phyloP scores from a whole-genome alignment of 108 stramenopile species.

The Seminavis robusta region DNA sequence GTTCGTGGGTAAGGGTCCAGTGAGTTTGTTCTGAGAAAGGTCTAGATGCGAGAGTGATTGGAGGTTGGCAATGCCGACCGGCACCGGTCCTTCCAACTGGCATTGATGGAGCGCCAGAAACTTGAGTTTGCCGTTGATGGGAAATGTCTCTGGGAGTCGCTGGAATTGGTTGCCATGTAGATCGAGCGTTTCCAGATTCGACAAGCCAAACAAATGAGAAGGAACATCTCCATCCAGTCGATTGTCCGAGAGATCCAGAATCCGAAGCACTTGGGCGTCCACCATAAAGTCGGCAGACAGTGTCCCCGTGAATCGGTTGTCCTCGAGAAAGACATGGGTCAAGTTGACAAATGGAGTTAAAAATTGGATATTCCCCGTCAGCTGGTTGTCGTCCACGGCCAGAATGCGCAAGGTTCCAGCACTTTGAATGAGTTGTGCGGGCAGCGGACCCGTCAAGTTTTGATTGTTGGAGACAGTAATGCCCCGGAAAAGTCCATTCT shows the following conservation, averaged over 20 bases:
- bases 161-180: slow-evolving; percentile 29
- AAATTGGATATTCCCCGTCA: slow-evolving; percentile 18
- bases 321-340: slow-evolving; percentile 27
- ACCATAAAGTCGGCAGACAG: slow-evolving; percentile 11
- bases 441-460: slow-evolving; percentile 27
- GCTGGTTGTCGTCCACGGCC: slow-evolving; percentile 37
- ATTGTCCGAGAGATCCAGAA: slow-evolving; percentile 37
- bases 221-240: slow-evolving; percentile 27
- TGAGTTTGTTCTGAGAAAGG: slow-evolving; percentile 5
- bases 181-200: slow-evolving; percentile 28
- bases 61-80: slow-evolving; percentile 1
- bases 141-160: slow-evolving; percentile 1
- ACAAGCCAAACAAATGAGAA: slow-evolving; percentile 19
- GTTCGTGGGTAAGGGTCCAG: slow-evolving; percentile 15
- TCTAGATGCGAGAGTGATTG: slow-evolving; percentile 11
- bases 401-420: slow-evolving; percentile 15
- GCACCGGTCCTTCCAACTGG: slow-evolving; percentile 8
- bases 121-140: slow-evolving; percentile 9
- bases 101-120: slow-evolving; percentile 25
- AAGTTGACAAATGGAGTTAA: slow-evolving; percentile 19
- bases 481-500: background rate
- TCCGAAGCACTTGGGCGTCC: slow-evolving; percentile 4
- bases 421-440: background rate
- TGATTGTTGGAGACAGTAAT: slow-evolving; percentile 17
- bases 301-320: slow-evolving; percentile 29